A percentile compares a stretch with the other conserved stretches of the same genome.
Conservation (phyloP, 148 eudicot species). For the Camellia granthamiana region DNA sequence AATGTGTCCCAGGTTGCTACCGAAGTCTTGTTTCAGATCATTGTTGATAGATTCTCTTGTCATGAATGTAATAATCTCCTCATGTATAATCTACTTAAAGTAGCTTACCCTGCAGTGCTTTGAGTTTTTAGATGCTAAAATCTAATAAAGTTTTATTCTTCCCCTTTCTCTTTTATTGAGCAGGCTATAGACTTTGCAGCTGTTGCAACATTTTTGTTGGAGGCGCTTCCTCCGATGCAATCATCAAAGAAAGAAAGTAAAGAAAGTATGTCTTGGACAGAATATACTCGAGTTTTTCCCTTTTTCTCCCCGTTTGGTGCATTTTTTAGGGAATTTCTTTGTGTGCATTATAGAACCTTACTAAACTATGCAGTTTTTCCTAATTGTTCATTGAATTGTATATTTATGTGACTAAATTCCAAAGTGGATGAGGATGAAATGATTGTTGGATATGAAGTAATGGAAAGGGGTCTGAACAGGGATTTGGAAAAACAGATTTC, state of each 20-base stretch:
- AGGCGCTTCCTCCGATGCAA: conserved; percentile 73
- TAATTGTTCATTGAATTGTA: conserved; percentile 3
- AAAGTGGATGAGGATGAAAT: conserved; percentile 68
- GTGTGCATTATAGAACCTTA: background rate
- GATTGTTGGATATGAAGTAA: conserved; percentile 47
- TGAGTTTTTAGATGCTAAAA: conserved; percentile 1
- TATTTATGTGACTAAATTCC: conserved; percentile 30
- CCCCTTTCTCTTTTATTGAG: conserved; percentile 9
- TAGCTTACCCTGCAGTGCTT: background rate
- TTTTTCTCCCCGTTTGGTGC: background rate
- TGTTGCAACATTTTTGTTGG: conserved; percentile 75
- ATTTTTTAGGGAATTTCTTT: background rate
- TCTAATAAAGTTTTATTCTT: background rate
- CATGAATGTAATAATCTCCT: too few relatives aligned
- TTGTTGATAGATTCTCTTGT: background rate
- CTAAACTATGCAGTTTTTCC: background rate
- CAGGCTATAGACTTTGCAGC: conserved; percentile 86
- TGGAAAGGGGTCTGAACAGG: conserved; percentile 40
- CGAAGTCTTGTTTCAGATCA: too few relatives aligned
- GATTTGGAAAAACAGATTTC: conserved; percentile 74
- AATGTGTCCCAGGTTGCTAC: too few relatives aligned
- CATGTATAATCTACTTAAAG: background rate
- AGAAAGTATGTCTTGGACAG: conserved; percentile 41
- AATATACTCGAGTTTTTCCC: background rate
- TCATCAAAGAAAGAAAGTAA: conserved; percentile 43